Base-by-base conservation (phyloP, 257 asterid species). In the Paraleonurus japonicus region DNA sequence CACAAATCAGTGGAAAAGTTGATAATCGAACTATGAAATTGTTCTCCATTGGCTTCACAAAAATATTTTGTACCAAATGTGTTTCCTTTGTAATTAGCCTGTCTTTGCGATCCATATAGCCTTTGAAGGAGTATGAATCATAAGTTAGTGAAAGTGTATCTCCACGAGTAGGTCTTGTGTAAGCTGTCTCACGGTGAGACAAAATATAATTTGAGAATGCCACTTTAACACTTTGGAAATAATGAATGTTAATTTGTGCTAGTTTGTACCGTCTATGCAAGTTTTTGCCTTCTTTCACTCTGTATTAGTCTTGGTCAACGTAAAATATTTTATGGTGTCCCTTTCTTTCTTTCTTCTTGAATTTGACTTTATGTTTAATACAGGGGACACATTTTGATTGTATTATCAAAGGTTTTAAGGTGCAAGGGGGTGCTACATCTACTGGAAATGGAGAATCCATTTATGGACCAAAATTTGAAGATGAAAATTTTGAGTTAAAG, bases 391-490 rank as follows among this genome's bases (percentile, higher is more conserved):
- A 61, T 50, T 88, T 90, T 74, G 78, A 80, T 80, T 87, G 90
- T 47, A 79, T 90, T 65, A 79, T 88, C 74, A 81, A 82, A 80
- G 85, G 96, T 69, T 84, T 84, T 51, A 85, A 88, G 97, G 83
- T 84, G 51, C 97, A 90, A 87, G 96, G 94, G 53, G 96, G 97
- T 68, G 90, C 85, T 54, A 78, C 81, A 55, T 85, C 94, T 80
- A 82, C 81, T 19, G 90, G 78, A 12, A 78, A 85, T 84, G 95
- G 85, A 27, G 98, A 90, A 73, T 92, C 96, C 39, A 92, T 92
- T 58, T 92, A 92, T 12, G 98, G 98, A 28, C 70, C 70, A 43
- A 85, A 80, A 50, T 92, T 92, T 64, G 98, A 89, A n/a, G 98
- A 92, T 76, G 98, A 92, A 70, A 92, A 88, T 64, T 88, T 92